These are phyloP conservation scores for Kernera saxatilis DNA, from an alignment of 345 rosid genomes.

Conservation along the genomic window DNA sequence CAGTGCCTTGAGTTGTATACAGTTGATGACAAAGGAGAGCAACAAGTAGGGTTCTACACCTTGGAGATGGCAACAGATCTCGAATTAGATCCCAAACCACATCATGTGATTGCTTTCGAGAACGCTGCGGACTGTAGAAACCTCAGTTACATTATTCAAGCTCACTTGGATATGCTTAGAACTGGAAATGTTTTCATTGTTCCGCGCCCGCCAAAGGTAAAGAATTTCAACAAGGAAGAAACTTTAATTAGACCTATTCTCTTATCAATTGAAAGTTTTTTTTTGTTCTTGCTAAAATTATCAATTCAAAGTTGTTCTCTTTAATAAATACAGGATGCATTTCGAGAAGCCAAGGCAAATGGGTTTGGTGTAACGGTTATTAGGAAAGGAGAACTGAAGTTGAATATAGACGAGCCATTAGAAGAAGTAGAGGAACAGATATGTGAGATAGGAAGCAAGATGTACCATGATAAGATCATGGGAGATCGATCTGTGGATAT, in stretches of 20 bases:
- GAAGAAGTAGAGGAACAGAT: slow-evolving; percentile 83
- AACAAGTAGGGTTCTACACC: slow-evolving; percentile 75
- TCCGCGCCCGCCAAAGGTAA: slow-evolving; percentile 82
- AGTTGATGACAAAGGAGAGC: slow-evolving; percentile 47
- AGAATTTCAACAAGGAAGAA: not conserved
- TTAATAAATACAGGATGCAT: slow-evolving; percentile 51
- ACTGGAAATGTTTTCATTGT: slow-evolving; percentile 76
- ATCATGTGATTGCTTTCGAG: slow-evolving; percentile 80
- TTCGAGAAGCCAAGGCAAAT: slow-evolving; percentile 79
- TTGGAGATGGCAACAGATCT: slow-evolving; percentile 91
- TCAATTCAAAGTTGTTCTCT: not conserved
- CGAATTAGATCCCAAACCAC: slow-evolving; percentile 82
- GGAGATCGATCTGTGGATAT: slow-evolving; percentile 70
- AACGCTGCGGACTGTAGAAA: slow-evolving; percentile 66
- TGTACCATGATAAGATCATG: slow-evolving; percentile 77
- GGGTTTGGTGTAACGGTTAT: slow-evolving; percentile 81
- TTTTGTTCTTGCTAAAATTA: too few relatives aligned
- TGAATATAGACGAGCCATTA: slow-evolving; percentile 71
- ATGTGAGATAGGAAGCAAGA: slow-evolving; percentile 76
- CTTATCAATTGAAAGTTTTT: too few relatives aligned
- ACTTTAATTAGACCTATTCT: not conserved
- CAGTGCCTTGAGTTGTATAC: slow-evolving; percentile 88
- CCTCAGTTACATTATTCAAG: slow-evolving; percentile 75
- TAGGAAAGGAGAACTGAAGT: slow-evolving; percentile 63
- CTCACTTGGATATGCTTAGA: slow-evolving; percentile 77